Evolutionary conservation across 1,284 basidiomycete genomes (phyloP).

Genomic region (Stereum hirsutum): DNA sequence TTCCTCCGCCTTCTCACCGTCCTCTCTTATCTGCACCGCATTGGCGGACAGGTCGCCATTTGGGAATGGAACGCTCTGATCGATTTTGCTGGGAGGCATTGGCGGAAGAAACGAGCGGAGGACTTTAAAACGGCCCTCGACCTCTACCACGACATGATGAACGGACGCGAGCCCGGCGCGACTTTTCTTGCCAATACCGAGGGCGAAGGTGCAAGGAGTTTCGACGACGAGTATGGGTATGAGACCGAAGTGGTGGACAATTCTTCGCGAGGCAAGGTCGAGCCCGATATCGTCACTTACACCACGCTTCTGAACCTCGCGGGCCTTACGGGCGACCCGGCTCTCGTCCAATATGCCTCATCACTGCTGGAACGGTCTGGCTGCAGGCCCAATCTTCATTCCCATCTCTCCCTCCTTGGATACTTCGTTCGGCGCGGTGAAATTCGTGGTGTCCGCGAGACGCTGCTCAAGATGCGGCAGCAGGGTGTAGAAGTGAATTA

Average conservation of each 20-base stretch:
- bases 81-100: slow-evolving; percentile 56
- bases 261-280: slow-evolving; percentile 1
- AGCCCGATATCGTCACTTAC: slow-evolving; percentile 60
- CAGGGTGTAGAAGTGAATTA: slow-evolving; percentile 44
- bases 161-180: slow-evolving; percentile 33
- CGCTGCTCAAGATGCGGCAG: slow-evolving; percentile 39
- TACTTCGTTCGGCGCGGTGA: slow-evolving; percentile 40
- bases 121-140: slow-evolving; percentile 55
- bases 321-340: slow-evolving; percentile 33
- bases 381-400: slow-evolving; percentile 46
- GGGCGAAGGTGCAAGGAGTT: not conserved
- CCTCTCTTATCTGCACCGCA: slow-evolving; percentile 41
- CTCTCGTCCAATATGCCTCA: slow-evolving; percentile 40
- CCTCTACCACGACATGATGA: slow-evolving; percentile 49
- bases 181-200: slow-evolving; percentile 18
- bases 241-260: slow-evolving; percentile 1
- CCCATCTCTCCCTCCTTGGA: slow-evolving; percentile 49
- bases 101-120: slow-evolving; percentile 41
- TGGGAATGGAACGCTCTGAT: slow-evolving; percentile 73
- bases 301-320: slow-evolving; percentile 61
- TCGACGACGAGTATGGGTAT: slow-evolving; percentile 3
- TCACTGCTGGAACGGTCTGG: slow-evolving; percentile 42
- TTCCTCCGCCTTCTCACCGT: slow-evolving; percentile 60
- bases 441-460: slow-evolving; percentile 43
- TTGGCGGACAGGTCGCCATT: slow-evolving; percentile 38